phyloP scores from a whole-genome alignment of 148 eudicot genomes.

The Polygonum aviculare region DNA sequence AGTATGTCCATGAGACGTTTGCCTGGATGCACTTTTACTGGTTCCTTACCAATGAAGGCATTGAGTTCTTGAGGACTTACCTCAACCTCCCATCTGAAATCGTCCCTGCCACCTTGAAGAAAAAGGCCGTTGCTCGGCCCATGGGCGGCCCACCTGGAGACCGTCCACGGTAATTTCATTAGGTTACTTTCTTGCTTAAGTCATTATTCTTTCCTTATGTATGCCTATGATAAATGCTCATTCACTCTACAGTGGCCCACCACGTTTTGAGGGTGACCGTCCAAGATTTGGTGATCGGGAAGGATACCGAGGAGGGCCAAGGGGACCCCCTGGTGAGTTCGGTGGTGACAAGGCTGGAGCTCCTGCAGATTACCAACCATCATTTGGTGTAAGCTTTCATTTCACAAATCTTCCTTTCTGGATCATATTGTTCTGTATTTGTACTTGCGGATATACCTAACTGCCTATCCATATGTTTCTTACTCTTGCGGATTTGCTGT shows the following conservation, averaged over 20 bases:
- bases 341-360: slow-evolving; percentile 93
- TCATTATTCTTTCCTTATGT: neutral
- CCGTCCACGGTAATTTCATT: slow-evolving; percentile 62
- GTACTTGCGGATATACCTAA: too few relatives aligned
- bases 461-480: too few relatives aligned
- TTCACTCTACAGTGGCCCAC: slow-evolving; percentile 48
- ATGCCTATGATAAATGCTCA: neutral
- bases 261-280: slow-evolving; percentile 75
- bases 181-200: neutral
- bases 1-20: slow-evolving; percentile 86
- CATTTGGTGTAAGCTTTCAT: slow-evolving; percentile 45
- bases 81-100: slow-evolving; percentile 90
- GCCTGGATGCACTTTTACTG: slow-evolving; percentile 99
- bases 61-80: slow-evolving; percentile 83
- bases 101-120: slow-evolving; percentile 86
- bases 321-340: slow-evolving; percentile 68
- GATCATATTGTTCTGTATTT: neutral
- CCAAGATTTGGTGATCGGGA: slow-evolving; percentile 78
- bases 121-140: slow-evolving; percentile 72
- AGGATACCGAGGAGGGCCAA: slow-evolving; percentile 70
- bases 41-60: slow-evolving; percentile 85
- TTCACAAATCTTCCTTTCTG: neutral
- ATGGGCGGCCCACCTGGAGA: slow-evolving; percentile 74
- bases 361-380: slow-evolving; percentile 77
- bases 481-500: too few relatives aligned